Evolutionary conservation across 805 yeast species (phyloP), one percentile per base, ranked within the genome.

Genomic region (Millerago galiae): DNA sequence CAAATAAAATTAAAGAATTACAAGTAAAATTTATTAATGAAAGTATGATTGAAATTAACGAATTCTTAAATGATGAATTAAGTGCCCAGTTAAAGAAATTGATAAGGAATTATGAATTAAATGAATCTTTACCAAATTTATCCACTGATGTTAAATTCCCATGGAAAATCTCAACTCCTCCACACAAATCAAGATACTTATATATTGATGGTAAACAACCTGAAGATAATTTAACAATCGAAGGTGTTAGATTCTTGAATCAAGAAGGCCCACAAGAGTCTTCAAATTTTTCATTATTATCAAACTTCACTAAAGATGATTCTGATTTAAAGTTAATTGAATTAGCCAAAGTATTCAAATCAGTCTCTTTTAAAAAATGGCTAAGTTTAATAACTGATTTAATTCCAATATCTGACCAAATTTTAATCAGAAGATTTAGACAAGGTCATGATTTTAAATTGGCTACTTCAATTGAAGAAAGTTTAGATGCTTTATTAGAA

Each of bases 381-480:
- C 59, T 93, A 36, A 64, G 68, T 16, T 44, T 65, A 3, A 59
- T 90, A 3, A 83, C 96, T 0, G 74, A 79, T 13, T 56, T 88
- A 42, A 61, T 74, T 3, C 78, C 83, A 8, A 65, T 78, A 3
- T 73, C 81, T 38, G 85, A 83, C 49, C 86, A 83, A 51, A 66
- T 84, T 2, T 58, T 90, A 21, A 74, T 86, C 8, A 74, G 99
- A 55, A 71, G 97, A 49, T 93, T 93, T 66, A 77, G 99, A 54
- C 99, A 96, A 1, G 99, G 98, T 3, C 81, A 77, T 25, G 99
- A 93, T 61, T 93, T 86, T 62, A 90, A 91, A 3, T 66, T 93
- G 35, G 99, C 99, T 0, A 86, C 98, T 1, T 65, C 75, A 0
- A 64, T 69, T 11, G 63, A 71, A 2, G 63, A 77, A 13, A 41